Evolutionary conservation across 179 eudicot genomes (phyloP).

Genomic region (Patellifolia procumbens): DNA sequence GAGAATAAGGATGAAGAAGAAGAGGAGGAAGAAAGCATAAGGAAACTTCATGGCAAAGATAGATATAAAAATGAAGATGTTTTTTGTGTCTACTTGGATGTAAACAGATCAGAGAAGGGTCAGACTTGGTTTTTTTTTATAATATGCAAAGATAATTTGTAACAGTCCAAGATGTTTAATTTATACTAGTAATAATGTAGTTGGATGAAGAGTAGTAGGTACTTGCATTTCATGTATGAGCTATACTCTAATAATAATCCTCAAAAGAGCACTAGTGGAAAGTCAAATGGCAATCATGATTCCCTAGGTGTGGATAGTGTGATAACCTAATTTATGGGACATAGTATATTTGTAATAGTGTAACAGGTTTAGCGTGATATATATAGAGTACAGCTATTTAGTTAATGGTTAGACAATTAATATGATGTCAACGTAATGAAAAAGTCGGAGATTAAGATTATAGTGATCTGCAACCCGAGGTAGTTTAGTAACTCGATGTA

Average conservation of each 20-base stretch:
- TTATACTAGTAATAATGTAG: background rate
- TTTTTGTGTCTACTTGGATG: conserved; percentile 15
- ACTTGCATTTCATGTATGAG: background rate
- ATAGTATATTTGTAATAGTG: too few relatives aligned
- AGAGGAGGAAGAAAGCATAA: conserved; percentile 33
- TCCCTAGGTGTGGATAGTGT: background rate
- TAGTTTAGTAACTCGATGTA: too few relatives aligned
- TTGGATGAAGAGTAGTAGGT: conserved; percentile 8
- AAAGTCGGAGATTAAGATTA: too few relatives aligned
- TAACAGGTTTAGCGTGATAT: too few relatives aligned
- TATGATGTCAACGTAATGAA: too few relatives aligned
- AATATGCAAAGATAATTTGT: conserved; percentile 3
- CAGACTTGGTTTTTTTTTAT: conserved; percentile 6
- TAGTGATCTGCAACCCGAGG: too few relatives aligned
- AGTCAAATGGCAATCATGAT: conserved; percentile 31
- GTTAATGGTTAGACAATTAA: too few relatives aligned
- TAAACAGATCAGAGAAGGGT: conserved; percentile 19
- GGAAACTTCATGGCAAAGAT: conserved; percentile 42
- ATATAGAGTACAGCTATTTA: too few relatives aligned
- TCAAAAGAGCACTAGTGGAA: conserved; percentile 7
- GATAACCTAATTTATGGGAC: too few relatives aligned
- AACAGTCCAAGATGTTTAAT: conserved; percentile 12
- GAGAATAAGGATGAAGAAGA: conserved; percentile 30
- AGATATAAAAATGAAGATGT: background rate
- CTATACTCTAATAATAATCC: background rate